Base-by-base conservation (phyloP, 1,284 basidiomycete species). In the Stygiomarasmius scandens region DNA sequence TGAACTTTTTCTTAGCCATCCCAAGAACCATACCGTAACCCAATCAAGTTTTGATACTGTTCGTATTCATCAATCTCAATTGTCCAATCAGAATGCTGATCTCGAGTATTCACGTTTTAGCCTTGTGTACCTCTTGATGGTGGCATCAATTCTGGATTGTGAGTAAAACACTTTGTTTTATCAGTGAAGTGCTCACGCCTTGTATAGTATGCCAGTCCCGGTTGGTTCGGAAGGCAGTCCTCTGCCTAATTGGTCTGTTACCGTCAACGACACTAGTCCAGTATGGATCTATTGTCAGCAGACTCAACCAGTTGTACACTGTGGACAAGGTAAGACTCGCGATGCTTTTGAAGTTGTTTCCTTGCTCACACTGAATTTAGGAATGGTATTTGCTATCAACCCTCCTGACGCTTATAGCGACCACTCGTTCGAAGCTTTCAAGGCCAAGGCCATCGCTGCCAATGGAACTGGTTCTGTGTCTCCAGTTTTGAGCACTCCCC, bases 371-470 rank as follows among this genome's bases (percentile, higher is more conserved):
- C n/a, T n/a, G n/a, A n/a, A n/a, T 16, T 54, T 49, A 69, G 81
- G 80, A 55, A 84, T 84, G 82, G 80, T 84, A 27, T 81, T 82
- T 60, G 77, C 77, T 0, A 72, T 83, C 67, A 85, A 85, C 65
- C 70, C 82, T 2, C 75, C 79, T 1, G 63, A 71, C 1, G 68
- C 73, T 23, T 68, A 71, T 1, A 69, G 68, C 52, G 72, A 74
- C 34, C 70, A 76, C 49, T 79, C 79, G 0, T 83, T 83, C 68
- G 65, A 62, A 9, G 74, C 74, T 0, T 83, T 81, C 74, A 67
- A 78, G 55, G 66, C 67, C 6, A 66, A 70, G 11, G 81, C 77
- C 1, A 70, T 70, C n/a, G 65, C 68, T 27, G 67, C 66, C 49
- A 74, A 72, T 55, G 71, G 70, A 19, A 74, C 65, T 19, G 29